Percentiles rank a stretch among this genome's conserved stretches.
Evolutionary conservation across 2,329 filamentous ascomycete species (phyloP).

Genomic region (Fusarium proliferatum): DNA sequence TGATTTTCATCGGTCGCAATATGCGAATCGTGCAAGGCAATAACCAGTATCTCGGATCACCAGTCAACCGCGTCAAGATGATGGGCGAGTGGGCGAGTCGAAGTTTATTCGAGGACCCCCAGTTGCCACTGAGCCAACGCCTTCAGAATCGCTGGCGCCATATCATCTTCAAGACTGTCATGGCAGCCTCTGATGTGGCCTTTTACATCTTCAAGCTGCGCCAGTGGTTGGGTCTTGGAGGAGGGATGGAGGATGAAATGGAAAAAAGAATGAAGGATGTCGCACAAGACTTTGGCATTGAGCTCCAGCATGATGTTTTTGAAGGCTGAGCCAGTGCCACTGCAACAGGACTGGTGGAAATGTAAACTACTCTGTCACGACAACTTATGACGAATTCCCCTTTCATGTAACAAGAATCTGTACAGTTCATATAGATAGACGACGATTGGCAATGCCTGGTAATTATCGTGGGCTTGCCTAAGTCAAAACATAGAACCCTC

Average conservation of each 20-base stretch:
- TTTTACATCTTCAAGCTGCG: constrained; percentile 85
- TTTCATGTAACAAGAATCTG: constrained; percentile 6
- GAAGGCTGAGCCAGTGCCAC: constrained; percentile 69
- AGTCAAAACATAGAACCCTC: constrained; percentile 5
- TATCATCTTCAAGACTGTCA: constrained; percentile 81
- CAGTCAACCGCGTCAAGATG: constrained; percentile 93
- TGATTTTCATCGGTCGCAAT: constrained; percentile 92
- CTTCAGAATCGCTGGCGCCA: constrained; percentile 79
- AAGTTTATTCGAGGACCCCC: constrained; percentile 80
- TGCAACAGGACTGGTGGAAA: not conserved
- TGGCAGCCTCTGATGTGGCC: constrained; percentile 80
- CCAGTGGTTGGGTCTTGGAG: constrained; percentile 80
- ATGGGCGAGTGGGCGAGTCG: constrained; percentile 90
- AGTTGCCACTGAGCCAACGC: constrained; percentile 71
- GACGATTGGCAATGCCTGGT: not conserved
- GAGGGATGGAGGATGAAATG: constrained; percentile 94
- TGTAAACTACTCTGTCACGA: constrained; percentile 6
- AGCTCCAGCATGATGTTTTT: constrained; percentile 89
- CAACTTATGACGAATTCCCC: constrained; percentile 15
- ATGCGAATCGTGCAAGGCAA: constrained; percentile 94
- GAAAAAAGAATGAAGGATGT: constrained; percentile 88
- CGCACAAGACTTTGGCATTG: constrained; percentile 91
- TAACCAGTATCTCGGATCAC: constrained; percentile 89
- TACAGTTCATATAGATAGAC: constrained; percentile 31
- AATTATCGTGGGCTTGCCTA: not conserved